Percentiles rank a stretch among this genome's conserved stretches.
Conservation (phyloP, 352 stramenopile genomes). For the Phytopythium ostracodes region DNA sequence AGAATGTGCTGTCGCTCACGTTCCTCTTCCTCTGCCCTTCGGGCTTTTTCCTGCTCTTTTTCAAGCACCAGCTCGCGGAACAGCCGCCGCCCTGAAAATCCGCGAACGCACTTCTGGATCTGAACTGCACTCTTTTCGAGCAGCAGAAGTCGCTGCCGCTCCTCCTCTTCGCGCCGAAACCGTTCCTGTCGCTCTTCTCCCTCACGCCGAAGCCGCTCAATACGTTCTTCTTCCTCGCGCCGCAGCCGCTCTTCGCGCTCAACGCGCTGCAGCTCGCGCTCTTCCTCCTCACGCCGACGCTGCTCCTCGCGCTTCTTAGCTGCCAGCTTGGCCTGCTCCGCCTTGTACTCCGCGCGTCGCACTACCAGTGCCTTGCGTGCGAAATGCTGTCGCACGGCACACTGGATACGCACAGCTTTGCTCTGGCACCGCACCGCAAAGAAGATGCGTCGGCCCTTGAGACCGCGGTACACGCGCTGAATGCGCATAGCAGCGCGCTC, state of each 20-base stretch:
- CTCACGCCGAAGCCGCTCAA: conserved; percentile 25
- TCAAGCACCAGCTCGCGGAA: conserved; percentile 33
- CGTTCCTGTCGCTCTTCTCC: conserved; percentile 11
- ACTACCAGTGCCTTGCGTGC: conserved; percentile 29
- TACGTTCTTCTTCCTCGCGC: conserved; percentile 20
- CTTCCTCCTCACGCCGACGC: conserved; percentile 13
- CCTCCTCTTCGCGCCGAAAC: conserved; percentile 21
- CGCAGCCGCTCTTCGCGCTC: conserved; percentile 4
- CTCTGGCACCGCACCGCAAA: conserved; percentile 27
- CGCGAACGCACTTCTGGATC: conserved; percentile 43
- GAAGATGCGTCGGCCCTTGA: conserved; percentile 32
- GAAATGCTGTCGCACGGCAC: conserved; percentile 31
- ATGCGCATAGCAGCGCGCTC: conserved; percentile 37
- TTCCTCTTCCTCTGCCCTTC: conserved; percentile 44
- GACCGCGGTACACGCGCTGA: conserved; percentile 42
- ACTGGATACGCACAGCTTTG: conserved; percentile 46
- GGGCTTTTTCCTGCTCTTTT: conserved; percentile 28
- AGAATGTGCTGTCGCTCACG: conserved; percentile 28
- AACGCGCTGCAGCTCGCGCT: conserved; percentile 22
- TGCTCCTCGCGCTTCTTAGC: conserved; percentile 9
- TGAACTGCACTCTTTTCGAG: conserved; percentile 30
- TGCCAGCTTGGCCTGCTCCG: too few species aligned
- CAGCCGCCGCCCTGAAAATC: conserved; percentile 40
- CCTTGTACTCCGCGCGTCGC: conserved; percentile 11
- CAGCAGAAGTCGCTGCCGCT: conserved; percentile 23